Percentiles rank a stretch among this genome's conserved stretches.
phyloP scores from a whole-genome alignment of 495 filamentous ascomycete genomes.

The Aspergillus haitiensis region DNA sequence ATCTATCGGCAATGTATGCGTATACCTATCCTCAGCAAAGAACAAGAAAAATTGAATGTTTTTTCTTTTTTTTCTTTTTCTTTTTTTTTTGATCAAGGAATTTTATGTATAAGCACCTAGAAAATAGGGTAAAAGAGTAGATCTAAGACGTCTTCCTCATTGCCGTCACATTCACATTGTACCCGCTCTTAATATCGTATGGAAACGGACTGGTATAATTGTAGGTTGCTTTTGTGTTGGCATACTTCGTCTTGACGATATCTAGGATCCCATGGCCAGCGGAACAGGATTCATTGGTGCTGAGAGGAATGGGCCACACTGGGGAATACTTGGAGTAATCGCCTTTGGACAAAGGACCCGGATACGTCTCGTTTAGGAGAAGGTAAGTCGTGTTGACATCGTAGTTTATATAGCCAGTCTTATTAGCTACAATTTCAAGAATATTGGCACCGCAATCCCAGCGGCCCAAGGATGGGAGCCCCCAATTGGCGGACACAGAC shows the following conservation, averaged over 20 bases:
- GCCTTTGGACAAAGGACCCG: slow-evolving; percentile 45
- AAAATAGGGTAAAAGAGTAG: neutral
- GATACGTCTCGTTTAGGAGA: slow-evolving; percentile 49
- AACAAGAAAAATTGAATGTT: too few species aligned
- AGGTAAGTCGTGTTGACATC: slow-evolving; percentile 44
- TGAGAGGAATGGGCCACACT: slow-evolving; percentile 43
- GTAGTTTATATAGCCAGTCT: slow-evolving; percentile 57
- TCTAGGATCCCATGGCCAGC: slow-evolving; percentile 49
- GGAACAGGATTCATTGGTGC: slow-evolving; percentile 39
- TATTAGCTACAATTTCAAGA: slow-evolving; percentile 59
- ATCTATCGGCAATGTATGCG: too few species aligned
- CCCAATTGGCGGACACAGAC: slow-evolving; percentile 68
- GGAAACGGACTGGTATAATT: slow-evolving; percentile 49
- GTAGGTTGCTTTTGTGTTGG: slow-evolving; percentile 34
- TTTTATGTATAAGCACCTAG: too few species aligned
- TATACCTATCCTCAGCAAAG: too few species aligned
- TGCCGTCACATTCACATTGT: slow-evolving; percentile 35
- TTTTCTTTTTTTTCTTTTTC: too few species aligned
- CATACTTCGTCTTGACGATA: slow-evolving; percentile 44
- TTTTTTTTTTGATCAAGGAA: too few species aligned
- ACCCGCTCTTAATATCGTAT: slow-evolving; percentile 35
- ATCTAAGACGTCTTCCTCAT: slow-evolving; percentile 26
- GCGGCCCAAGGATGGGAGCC: slow-evolving; percentile 63
- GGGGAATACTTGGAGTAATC: slow-evolving; percentile 36
- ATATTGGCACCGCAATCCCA: slow-evolving; percentile 74